Conservation (phyloP, 805 yeast genomes). For the Zygosaccharomyces bisporus region DNA sequence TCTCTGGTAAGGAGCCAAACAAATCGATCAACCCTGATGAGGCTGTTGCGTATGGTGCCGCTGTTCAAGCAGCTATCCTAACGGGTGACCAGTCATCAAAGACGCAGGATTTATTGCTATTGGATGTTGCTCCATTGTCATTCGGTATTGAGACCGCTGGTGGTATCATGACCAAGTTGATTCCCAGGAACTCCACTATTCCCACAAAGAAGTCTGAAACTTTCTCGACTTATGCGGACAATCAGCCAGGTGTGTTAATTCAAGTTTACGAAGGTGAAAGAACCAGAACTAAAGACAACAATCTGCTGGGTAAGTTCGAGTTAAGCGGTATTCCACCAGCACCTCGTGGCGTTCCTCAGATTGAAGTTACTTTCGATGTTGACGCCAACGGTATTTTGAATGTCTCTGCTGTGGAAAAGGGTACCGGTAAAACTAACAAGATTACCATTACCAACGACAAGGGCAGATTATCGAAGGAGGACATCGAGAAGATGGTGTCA, state of each 20-base stretch:
- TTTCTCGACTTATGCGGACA: constrained; percentile 95
- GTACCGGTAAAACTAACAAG: constrained; percentile 96
- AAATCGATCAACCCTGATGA: constrained; percentile 97
- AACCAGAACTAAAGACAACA: constrained; percentile 92
- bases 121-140: constrained; percentile 97
- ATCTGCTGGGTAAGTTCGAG: constrained; percentile 95
- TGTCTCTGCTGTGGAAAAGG: constrained; percentile 95
- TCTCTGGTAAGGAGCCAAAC: constrained; percentile 96
- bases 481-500: constrained; percentile 94
- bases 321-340: constrained; percentile 97
- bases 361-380: constrained; percentile 94
- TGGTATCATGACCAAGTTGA: constrained; percentile 97
- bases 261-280: constrained; percentile 99
- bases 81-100: constrained; percentile 94
- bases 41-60: constrained; percentile 99
- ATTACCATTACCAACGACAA: constrained; percentile 97
- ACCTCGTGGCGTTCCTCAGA: constrained; percentile 98
- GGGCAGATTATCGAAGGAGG: constrained; percentile 97
- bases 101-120: constrained; percentile 89
- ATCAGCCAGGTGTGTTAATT: constrained; percentile 97
- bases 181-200: constrained; percentile 93
- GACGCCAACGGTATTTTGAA: constrained; percentile 97
- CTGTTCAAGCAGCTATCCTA: constrained; percentile 95
- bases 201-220: constrained; percentile 97
- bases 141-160: constrained; percentile 98